These are phyloP conservation scores for Penicillium maclennaniae DNA, from an alignment of 495 filamentous ascomycete species.

Conservation along the genomic window DNA sequence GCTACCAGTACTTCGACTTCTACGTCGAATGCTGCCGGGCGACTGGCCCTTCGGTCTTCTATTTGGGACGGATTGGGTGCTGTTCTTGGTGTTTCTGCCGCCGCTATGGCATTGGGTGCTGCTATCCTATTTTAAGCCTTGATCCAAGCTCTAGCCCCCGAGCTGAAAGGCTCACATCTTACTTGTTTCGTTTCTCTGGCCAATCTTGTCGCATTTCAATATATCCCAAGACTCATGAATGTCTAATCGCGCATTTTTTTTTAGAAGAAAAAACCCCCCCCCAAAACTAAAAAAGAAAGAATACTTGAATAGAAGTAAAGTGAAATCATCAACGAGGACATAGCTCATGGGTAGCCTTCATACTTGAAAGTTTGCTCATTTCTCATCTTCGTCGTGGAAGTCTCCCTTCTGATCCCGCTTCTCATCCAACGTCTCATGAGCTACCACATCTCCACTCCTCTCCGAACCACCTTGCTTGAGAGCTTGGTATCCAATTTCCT, in stretches of 20 bases:
- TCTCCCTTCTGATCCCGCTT: not conserved
- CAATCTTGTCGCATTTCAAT: not conserved
- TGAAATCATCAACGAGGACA: too few relatives aligned
- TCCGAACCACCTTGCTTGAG: not conserved
- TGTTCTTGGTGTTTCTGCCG: conserved; percentile 3
- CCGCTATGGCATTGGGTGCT: conserved; percentile 10
- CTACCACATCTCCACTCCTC: not conserved
- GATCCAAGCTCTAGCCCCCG: not conserved
- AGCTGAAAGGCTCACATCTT: not conserved
- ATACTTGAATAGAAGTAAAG: too few relatives aligned
- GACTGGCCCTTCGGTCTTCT: not conserved
- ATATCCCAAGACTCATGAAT: not conserved
- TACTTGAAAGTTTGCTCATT: not conserved
- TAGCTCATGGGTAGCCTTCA: too few relatives aligned
- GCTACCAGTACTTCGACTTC: not conserved
- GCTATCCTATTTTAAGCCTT: conserved; percentile 2
- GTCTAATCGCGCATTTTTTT: too few relatives aligned
- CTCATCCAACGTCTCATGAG: not conserved
- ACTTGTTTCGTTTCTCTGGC: not conserved
- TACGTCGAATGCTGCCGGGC: conserved; percentile 13
- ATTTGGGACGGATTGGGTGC: conserved; percentile 3
- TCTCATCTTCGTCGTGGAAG: not conserved
- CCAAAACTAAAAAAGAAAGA: too few relatives aligned
- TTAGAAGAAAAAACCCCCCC: too few relatives aligned
- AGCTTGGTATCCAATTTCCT: not conserved